phyloP scores from a whole-genome alignment of 2,329 filamentous ascomycete species.

The Apiospora sp. region DNA sequence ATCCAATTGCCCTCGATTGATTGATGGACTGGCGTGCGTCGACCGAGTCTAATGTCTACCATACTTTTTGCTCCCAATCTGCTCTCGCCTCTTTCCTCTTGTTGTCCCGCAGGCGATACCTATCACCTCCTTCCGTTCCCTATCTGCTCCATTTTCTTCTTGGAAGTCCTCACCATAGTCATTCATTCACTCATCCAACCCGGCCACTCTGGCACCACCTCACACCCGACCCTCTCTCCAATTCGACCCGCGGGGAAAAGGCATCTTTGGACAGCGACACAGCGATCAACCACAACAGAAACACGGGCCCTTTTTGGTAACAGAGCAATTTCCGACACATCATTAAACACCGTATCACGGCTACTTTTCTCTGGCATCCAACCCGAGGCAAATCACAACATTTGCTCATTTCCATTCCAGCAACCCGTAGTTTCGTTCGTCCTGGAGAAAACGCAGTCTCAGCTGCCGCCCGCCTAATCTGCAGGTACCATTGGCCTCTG shows the following conservation, averaged over 20 bases:
- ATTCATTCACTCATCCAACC: conserved; percentile 15
- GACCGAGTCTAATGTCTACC: conserved; percentile 20
- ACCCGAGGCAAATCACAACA: conserved; percentile 4
- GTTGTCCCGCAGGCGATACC: conserved; percentile 20
- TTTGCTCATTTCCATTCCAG: conserved; percentile 20
- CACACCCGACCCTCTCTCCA: neutral
- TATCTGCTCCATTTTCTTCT: neutral
- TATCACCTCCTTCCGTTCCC: neutral
- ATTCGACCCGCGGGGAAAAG: neutral
- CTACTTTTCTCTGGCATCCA: conserved; percentile 17
- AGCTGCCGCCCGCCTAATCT: conserved; percentile 38
- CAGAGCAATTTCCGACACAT: conserved; percentile 15
- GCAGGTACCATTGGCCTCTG: conserved; percentile 40
- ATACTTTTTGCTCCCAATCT: conserved; percentile 5
- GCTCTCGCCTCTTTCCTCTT: neutral
- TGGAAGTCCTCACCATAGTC: conserved; percentile 10
- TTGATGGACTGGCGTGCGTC: conserved; percentile 15
- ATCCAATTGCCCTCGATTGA: conserved; percentile 1
- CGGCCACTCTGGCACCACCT: neutral
- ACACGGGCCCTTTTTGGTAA: neutral
- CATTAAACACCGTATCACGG: conserved; percentile 2
- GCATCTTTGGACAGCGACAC: conserved; percentile 2
- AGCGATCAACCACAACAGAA: conserved; percentile 14
- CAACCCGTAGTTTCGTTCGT: neutral
- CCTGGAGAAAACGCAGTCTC: conserved; percentile 20